Base-by-base conservation (phyloP, 2,329 filamentous ascomycete genomes). In the Nemania abortiva region DNA sequence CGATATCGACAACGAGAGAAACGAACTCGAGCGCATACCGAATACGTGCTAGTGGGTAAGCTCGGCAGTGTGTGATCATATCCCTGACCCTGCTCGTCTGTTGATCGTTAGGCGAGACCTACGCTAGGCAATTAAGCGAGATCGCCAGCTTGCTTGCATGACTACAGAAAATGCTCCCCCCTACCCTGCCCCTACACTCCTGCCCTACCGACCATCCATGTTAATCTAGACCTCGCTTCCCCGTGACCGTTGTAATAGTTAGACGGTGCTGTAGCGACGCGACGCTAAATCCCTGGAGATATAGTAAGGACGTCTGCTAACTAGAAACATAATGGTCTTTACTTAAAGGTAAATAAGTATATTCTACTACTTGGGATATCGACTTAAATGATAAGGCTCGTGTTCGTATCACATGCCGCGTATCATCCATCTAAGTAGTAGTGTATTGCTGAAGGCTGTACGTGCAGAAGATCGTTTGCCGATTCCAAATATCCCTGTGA, bases 401-500 rank as follows among this genome's bases (percentile, higher is more conserved):
- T 53, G 53, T 64, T 64, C 31, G 53, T 58, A 64, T 47, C 42
- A 10, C 18, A 3, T 18, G n/a, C n/a, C 42, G 18, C 18, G 9
- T 47, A 47, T 47, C 42, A 47, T 20, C n/a, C 3, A 6, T 18
- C 24, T 18, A 47, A 20, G 18, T 47, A 20, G 18, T 47, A 47
- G 42, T 7, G 42, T 47, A 47, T 10, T 47, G 42, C n/a, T 47
- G 18, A 47, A 47, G 42, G 18, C 18, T 20, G 42, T 18, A 20
- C 53, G 39, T 54, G 2, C 15, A 52, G 42, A 54, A 54, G 20
- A 45, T 47, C 22, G 47, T 58, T 66, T 63, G 31, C 39, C 31
- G 63, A 63, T 69, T 66, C 55, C 63, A 66, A 69, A 69, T 69
- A 63, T 59, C 50, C 67, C 31, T 56, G 59, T 39, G 27, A 34